A percentile compares a stretch with the other conserved stretches of the same genome.
Conservation (phyloP, 306 rosid genomes). For the Medicago lupulina region DNA sequence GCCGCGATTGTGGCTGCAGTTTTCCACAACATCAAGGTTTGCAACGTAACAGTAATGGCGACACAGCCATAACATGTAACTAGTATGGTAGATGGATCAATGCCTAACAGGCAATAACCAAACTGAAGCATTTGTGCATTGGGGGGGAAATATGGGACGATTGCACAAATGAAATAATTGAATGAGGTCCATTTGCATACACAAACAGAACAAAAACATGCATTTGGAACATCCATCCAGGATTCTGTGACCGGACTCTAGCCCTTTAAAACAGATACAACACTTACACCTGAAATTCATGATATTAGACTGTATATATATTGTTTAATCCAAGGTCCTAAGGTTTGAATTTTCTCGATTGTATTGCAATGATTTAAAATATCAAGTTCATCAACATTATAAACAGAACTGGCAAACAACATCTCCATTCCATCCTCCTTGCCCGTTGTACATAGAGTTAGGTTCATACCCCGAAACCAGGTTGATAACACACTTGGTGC, state of each 20-base stretch:
- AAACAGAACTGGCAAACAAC: background rate
- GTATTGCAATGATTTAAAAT: background rate
- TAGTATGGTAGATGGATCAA: slow-evolving; percentile 6
- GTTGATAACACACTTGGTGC: background rate
- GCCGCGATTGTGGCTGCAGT: background rate
- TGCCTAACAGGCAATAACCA: background rate
- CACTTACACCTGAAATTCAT: background rate
- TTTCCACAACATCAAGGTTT: background rate
- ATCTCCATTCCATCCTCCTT: background rate
- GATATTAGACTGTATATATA: background rate
- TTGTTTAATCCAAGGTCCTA: background rate
- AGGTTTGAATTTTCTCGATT: background rate
- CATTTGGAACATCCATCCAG: background rate
- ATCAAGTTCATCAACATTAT: background rate
- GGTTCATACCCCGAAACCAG: background rate
- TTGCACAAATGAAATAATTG: background rate
- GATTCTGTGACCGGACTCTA: background rate
- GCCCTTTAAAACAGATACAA: background rate
- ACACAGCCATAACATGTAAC: background rate
- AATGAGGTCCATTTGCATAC: slow-evolving; percentile 2
- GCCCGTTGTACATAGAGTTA: background rate
- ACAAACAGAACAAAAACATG: slow-evolving; percentile 20
- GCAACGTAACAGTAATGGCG: background rate
- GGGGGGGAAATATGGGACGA: background rate
- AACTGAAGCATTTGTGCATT: background rate